Percentiles rank a stretch among this genome's conserved stretches.
Conservation (phyloP, 2,329 filamentous ascomycete genomes). For the Botrytis paeoniae region DNA sequence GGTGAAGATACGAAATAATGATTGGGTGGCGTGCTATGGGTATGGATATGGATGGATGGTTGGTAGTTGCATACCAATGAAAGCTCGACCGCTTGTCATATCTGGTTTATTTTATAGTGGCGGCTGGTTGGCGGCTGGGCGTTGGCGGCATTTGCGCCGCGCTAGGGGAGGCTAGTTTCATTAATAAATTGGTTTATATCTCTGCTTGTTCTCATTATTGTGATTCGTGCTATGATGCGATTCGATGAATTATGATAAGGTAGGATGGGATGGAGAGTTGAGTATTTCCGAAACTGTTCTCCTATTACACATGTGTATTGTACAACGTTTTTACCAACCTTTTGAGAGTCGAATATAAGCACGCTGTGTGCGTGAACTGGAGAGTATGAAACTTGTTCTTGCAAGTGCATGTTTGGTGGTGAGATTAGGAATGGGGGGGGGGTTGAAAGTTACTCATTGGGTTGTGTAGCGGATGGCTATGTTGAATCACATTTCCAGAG, state of each 20-base stretch:
- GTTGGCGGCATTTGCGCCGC: background rate
- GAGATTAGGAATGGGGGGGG: background rate
- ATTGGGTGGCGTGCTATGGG: slow-evolving; percentile 8
- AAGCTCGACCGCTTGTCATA: background rate
- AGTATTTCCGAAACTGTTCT: background rate
- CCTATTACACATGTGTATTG: background rate
- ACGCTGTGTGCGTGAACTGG: background rate
- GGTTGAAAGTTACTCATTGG: too few species aligned
- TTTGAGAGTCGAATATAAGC: background rate
- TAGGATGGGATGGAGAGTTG: background rate
- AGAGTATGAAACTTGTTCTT: background rate
- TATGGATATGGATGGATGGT: slow-evolving; percentile 6
- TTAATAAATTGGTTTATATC: background rate
- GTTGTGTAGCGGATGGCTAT: background rate
- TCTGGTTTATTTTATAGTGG: slow-evolving; percentile 1
- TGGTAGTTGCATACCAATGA: slow-evolving; percentile 12
- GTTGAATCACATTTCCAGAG: background rate
- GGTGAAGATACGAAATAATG: slow-evolving; percentile 16
- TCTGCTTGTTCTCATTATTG: background rate
- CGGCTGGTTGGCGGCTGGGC: slow-evolving; percentile 2
- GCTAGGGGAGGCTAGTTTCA: background rate
- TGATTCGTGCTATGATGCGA: background rate
- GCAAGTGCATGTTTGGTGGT: background rate
- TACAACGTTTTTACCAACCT: background rate
- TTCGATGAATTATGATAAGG: background rate